Percentiles rank a stretch among this genome's conserved stretches.
Evolutionary conservation across 1,284 basidiomycete species (phyloP).

Genomic region (Chalciporus sp.): DNA sequence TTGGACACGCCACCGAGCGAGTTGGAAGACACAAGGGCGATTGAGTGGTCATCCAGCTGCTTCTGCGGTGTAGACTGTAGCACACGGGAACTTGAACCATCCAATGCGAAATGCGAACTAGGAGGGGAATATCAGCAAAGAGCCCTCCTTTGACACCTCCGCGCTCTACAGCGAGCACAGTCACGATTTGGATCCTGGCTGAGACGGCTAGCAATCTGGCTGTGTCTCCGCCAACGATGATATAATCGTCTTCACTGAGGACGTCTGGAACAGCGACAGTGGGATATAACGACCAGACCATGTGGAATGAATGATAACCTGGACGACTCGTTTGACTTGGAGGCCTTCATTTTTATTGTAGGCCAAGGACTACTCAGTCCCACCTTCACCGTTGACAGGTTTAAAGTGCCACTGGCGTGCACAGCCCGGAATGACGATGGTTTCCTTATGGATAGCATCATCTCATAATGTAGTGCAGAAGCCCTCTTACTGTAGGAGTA

Average conservation of each 20-base stretch:
- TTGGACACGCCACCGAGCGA: constrained; percentile 44
- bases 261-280: background rate
- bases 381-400: too few species aligned
- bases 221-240: constrained; percentile 30
- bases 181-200: constrained; percentile 25
- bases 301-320: background rate
- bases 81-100: background rate
- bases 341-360: too few species aligned
- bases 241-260: constrained; percentile 3
- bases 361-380: too few species aligned
- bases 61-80: constrained; percentile 14
- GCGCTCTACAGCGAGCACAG: constrained; percentile 38
- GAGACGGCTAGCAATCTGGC: constrained; percentile 40
- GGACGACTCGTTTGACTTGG: background rate
- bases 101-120: constrained; percentile 30
- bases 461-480: too few species aligned
- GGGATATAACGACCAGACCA: background rate
- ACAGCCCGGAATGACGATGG: too few species aligned
- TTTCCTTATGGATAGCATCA: too few species aligned
- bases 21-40: constrained; percentile 8
- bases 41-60: constrained; percentile 12
- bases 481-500: too few species aligned
- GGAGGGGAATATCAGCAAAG: constrained; percentile 38
- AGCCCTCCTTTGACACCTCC: constrained; percentile 37
- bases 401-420: too few species aligned